These are phyloP conservation scores for Fusarium begoniae DNA, from an alignment of 2,329 filamentous ascomycete genomes.

Conservation along the genomic window DNA sequence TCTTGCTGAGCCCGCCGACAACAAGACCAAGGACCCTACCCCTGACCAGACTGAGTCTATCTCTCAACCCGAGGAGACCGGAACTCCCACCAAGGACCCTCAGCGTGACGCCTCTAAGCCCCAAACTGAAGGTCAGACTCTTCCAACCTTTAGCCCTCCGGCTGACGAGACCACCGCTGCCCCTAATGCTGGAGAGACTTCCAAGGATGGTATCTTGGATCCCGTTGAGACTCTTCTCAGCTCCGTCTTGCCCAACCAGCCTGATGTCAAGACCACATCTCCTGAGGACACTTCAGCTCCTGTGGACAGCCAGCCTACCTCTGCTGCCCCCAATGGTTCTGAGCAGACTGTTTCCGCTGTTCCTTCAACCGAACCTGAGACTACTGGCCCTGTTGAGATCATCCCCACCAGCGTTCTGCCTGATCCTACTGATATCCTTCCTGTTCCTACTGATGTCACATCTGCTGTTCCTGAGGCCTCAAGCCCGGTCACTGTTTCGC, in stretches of 20 bases:
- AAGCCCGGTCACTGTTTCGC: slow-evolving; percentile 18
- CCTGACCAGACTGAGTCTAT: slow-evolving; percentile 18
- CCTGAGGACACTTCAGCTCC: slow-evolving; percentile 13
- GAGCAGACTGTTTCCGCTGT: slow-evolving; percentile 19
- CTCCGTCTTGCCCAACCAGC: slow-evolving; percentile 24
- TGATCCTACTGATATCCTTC: slow-evolving; percentile 16
- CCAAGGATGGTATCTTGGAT: slow-evolving; percentile 34
- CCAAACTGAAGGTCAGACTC: slow-evolving; percentile 12
- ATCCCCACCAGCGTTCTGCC: slow-evolving; percentile 21
- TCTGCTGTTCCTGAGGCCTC: slow-evolving; percentile 17
- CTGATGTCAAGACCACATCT: slow-evolving; percentile 10
- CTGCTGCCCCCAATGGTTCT: slow-evolving; percentile 6
- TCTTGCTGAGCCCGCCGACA: slow-evolving; percentile 19
- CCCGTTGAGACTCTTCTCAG: slow-evolving; percentile 37
- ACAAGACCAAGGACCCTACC: slow-evolving; percentile 8
- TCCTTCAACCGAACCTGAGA: slow-evolving; percentile 22
- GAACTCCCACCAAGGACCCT: slow-evolving; percentile 17
- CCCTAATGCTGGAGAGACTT: slow-evolving; percentile 11
- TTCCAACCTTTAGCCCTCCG: slow-evolving; percentile 12
- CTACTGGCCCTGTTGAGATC: slow-evolving; percentile 11
- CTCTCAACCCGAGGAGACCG: slow-evolving; percentile 14
- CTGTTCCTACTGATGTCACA: slow-evolving; percentile 7
- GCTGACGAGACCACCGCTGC: slow-evolving; percentile 17
- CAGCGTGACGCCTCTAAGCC: slow-evolving; percentile 23
- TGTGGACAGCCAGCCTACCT: slow-evolving; percentile 11